Base-by-base conservation (phyloP, 1,139 yeast genomes). In the Sugiyamaella paludigena region DNA sequence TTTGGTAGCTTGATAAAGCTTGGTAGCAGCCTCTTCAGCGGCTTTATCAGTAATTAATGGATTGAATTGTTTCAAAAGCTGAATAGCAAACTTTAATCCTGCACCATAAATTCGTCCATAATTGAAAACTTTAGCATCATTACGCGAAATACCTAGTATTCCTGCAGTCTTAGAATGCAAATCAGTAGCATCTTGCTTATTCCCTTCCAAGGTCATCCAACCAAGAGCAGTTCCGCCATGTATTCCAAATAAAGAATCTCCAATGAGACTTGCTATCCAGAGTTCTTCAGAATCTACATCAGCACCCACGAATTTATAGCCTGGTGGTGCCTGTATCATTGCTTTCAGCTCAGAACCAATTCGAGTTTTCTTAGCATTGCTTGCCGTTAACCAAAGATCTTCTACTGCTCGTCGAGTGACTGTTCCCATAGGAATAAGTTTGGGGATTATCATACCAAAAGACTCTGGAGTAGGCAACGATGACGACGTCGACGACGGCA, bases 181-280 rank as follows among this genome's bases (percentile, higher is more conserved):
- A 69, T 94, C 99, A 0, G 98, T 94, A 9, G 91, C 94, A 51
- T 86, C 92, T 49, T 72, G 74, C 67, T 94, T 94, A 19, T 92
- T 84, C 13, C 99, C 99, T 72, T 94, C 99, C 48, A 94, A 74
- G 1, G 98, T 91, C 99, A 94, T 94, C 98, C 98, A 94, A 0
- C 98, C 98, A 47, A 94, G 76, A 0, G 98, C 96, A 0, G 98
- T 88, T 12, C 95, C 95, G 2, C 98, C 99, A 65, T 94, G 99
- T 36, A 87, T 72, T 44, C 84, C 81, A 66, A 92, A 87, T 49
- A 84, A 79, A 0, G 98, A 83, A 66, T 94, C 99, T 1, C 98
- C 98, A 43, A 92, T 83, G 35, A 94, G 72, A 27, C 97, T 86
- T 0, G 98, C 98, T 58, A 94, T 92, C 99, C 99, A 94, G 43